Percentiles rank a stretch among this genome's conserved stretches.
phyloP scores from a whole-genome alignment of 2,329 filamentous ascomycete genomes.

The Aspergillaceae sp. region DNA sequence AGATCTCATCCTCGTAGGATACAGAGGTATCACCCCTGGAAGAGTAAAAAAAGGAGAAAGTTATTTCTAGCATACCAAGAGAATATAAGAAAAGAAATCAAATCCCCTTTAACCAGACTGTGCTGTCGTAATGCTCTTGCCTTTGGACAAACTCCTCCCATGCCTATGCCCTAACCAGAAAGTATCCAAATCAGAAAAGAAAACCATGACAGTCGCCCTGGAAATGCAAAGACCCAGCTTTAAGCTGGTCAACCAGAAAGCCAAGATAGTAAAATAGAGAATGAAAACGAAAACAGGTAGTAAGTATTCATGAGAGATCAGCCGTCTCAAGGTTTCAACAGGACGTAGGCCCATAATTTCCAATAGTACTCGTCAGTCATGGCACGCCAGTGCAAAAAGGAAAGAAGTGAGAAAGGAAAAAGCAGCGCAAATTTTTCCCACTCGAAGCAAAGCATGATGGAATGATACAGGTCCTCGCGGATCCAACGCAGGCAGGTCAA shows the following conservation, averaged over 20 bases:
- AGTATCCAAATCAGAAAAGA: constrained; percentile 12
- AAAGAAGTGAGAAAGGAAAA: not conserved
- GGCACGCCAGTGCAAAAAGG: constrained; percentile 1
- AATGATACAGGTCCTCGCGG: no score
- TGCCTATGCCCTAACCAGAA: constrained; percentile 3
- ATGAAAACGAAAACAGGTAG: constrained; percentile 3
- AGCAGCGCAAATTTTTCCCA: not conserved
- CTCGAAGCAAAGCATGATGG: no score
- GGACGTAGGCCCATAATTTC: not conserved
- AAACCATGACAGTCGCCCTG: constrained; percentile 8
- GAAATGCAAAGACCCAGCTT: constrained; percentile 1
- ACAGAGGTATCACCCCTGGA: constrained; percentile 1
- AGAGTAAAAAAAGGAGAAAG: constrained; percentile 3
- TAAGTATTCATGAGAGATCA: no score
- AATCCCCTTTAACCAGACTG: constrained; percentile 7
- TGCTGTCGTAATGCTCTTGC: constrained; percentile 12
- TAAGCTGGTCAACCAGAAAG: constrained; percentile 2
- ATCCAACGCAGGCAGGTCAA: no score
- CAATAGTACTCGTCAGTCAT: constrained; percentile 10
- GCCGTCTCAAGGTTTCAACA: no score
- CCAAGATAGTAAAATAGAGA: constrained; percentile 1
- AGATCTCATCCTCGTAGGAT: constrained; percentile 1
- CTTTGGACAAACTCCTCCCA: constrained; percentile 15
- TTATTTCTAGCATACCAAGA: constrained; percentile 12
- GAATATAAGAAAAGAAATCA: constrained; percentile 7